Percentiles rank a stretch among this genome's conserved stretches.
Conservation (phyloP, 139 green algal genomes). For the Zygnema cylindricum region DNA sequence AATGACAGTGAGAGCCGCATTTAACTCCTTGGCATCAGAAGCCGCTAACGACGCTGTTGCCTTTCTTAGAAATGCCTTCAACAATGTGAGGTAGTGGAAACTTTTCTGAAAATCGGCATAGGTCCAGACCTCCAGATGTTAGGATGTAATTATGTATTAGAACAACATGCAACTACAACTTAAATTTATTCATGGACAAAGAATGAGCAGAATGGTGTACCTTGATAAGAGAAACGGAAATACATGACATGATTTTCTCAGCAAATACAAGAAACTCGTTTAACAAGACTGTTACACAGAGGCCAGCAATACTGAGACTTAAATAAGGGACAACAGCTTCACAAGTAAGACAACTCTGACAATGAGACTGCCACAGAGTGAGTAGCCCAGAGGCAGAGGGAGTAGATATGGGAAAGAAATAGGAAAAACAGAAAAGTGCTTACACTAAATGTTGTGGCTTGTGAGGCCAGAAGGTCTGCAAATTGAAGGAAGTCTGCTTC, state of each 20-base stretch:
- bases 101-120: slow-evolving; percentile 51
- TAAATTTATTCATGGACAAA: not conserved
- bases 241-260: too few species aligned
- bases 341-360: too few species aligned
- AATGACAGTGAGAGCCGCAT: slow-evolving; percentile 36
- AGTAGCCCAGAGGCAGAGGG: too few species aligned
- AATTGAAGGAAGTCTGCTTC: slow-evolving; percentile 51
- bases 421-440: too few species aligned
- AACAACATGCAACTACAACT: not conserved
- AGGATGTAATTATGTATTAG: too few species aligned
- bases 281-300: too few species aligned
- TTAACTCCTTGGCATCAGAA: slow-evolving; percentile 38
- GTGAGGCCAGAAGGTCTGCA: slow-evolving; percentile 39
- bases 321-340: too few species aligned
- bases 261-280: too few species aligned
- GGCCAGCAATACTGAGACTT: too few species aligned
- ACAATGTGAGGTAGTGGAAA: slow-evolving; percentile 51
- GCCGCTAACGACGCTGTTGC: slow-evolving; percentile 8
- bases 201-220: not conserved
- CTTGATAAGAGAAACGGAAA: not conserved
- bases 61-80: slow-evolving; percentile 40
- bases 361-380: too few species aligned
- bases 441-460: slow-evolving; percentile 51
- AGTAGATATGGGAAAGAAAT: too few species aligned
- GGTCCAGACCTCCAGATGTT: not conserved